Evolutionary conservation across 768 basidiomycete genomes (phyloP).

Genomic region (Panaeolus papilionaceus): DNA sequence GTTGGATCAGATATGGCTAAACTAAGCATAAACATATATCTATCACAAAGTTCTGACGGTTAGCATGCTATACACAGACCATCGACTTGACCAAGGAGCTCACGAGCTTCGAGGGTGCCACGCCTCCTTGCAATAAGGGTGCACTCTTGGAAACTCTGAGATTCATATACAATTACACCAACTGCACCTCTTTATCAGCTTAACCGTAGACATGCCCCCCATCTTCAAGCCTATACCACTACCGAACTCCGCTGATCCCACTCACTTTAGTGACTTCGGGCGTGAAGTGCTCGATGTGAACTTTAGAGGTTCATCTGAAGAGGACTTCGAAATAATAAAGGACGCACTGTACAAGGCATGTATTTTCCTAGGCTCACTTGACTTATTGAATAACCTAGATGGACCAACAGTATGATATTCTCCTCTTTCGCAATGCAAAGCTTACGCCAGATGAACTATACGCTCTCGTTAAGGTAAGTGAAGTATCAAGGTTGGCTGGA

Average conservation of each 20-base stretch:
- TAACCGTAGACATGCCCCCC: background rate
- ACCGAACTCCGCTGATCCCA: conserved; percentile 71
- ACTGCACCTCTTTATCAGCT: background rate
- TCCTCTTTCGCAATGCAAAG: conserved; percentile 75
- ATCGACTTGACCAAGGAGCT: no score
- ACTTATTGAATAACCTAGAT: background rate
- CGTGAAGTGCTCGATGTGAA: conserved; percentile 74
- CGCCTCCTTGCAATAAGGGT: no score
- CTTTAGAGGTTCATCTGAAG: conserved; percentile 59
- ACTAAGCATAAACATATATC: no score
- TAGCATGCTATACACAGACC: no score
- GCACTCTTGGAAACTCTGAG: no score
- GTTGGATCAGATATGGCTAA: no score
- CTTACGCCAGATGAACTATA: conserved; percentile 87
- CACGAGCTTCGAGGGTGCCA: no score
- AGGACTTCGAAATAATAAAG: conserved; percentile 69
- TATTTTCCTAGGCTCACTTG: background rate
- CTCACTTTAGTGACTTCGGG: conserved; percentile 74
- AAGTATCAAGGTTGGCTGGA: no score
- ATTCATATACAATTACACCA: no score
- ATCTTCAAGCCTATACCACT: conserved; percentile 61
- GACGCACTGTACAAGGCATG: conserved; percentile 79
- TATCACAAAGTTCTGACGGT: no score
- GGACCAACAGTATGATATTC: conserved; percentile 60
- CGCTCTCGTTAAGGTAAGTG: conserved; percentile 76